Conservation (phyloP, 495 filamentous ascomycete genomes). For the Tuber magnatum region DNA sequence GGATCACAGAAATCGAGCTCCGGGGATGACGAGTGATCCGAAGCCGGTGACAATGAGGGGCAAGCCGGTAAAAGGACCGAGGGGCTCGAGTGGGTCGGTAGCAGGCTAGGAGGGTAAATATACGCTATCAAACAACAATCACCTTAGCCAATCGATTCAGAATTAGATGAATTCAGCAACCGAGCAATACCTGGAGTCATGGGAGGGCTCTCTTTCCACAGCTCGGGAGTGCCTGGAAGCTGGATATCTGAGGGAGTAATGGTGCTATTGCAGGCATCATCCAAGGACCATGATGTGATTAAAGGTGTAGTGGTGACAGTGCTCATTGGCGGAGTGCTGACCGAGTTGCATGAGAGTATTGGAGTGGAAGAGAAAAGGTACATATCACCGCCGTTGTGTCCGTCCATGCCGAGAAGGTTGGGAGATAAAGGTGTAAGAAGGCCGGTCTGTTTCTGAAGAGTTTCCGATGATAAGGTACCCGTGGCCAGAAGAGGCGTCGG, state of each 20-base stretch:
- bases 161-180: conserved; percentile 29
- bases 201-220: conserved; percentile 54
- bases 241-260: conserved; percentile 39
- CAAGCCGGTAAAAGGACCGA: conserved; percentile 50
- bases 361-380: conserved; percentile 81
- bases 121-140: conserved; percentile 27
- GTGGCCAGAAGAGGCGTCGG: conserved; percentile 52
- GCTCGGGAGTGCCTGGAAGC: conserved; percentile 62
- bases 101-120: conserved; percentile 37
- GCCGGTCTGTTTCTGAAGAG: conserved; percentile 68
- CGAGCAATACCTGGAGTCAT: conserved; percentile 78
- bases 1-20: conserved; percentile 89
- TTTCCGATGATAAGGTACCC: conserved; percentile 59
- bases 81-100: conserved; percentile 31
- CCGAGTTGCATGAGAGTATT: conserved; percentile 74
- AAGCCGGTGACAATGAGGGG: conserved; percentile 70
- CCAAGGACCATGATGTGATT: conserved; percentile 65
- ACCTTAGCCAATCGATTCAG: conserved; percentile 31
- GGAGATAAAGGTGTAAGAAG: conserved; percentile 64
- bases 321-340: conserved; percentile 77
- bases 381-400: conserved; percentile 54
- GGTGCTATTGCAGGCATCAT: conserved; percentile 67
- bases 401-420: conserved; percentile 70
- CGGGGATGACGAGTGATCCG: conserved; percentile 71
- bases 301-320: conserved; percentile 75